These are phyloP conservation scores for Erysimum cheiranthoides DNA, from an alignment of 345 rosid species.

Conservation along the genomic window DNA sequence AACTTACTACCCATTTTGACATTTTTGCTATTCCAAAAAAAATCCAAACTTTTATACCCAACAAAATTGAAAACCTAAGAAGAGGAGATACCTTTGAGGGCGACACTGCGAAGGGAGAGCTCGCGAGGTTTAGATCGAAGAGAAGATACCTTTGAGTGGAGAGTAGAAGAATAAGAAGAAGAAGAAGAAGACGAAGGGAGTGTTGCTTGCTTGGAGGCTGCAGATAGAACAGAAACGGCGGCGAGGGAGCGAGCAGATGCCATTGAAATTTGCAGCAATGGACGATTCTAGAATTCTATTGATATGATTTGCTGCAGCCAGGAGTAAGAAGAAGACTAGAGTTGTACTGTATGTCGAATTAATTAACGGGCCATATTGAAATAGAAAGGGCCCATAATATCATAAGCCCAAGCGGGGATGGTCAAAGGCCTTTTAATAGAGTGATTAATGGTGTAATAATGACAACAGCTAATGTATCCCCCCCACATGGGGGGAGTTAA, in stretches of 20 bases:
- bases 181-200: constrained; percentile 40
- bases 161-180: constrained; percentile 44
- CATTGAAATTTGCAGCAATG: constrained; percentile 46
- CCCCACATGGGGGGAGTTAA: constrained; percentile 33
- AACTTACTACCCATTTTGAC: neutral
- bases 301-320: neutral
- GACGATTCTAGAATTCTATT: constrained; percentile 33
- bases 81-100: constrained; percentile 50
- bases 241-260: constrained; percentile 64
- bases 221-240: constrained; percentile 58
- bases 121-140: constrained; percentile 46
- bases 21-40: neutral
- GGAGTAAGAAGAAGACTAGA: neutral
- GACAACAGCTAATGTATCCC: constrained; percentile 22
- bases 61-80: neutral
- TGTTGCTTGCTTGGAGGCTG: constrained; percentile 39
- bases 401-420: neutral
- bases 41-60: neutral
- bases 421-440: neutral
- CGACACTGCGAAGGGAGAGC: constrained; percentile 45
- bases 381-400: neutral
- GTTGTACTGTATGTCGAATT: neutral
- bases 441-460: neutral
- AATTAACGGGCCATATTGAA: neutral
- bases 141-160: constrained; percentile 42